A percentile compares a stretch with the other conserved stretches of the same genome.
These are phyloP conservation scores for Ustilago crameri DNA, from an alignment of 1,284 basidiomycete genomes.

Conservation along the genomic window DNA sequence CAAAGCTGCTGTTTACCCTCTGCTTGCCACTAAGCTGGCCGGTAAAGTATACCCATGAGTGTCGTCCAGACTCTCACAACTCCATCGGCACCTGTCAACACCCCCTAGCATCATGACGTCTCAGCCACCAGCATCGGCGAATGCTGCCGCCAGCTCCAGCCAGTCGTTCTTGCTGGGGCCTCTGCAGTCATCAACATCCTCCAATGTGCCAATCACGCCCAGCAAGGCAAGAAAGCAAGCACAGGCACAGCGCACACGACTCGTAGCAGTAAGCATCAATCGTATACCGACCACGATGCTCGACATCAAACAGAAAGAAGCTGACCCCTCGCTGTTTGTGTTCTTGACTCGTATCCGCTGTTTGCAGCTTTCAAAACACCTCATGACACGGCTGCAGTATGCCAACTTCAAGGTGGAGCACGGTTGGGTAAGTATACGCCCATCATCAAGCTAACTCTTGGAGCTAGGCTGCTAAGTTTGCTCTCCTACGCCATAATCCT, in stretches of 20 bases:
- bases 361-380: slow-evolving; percentile 51
- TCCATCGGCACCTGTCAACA: slow-evolving; percentile 4
- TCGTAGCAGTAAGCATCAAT: slow-evolving; percentile 44
- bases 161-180: slow-evolving; percentile 39
- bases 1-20: too few species aligned
- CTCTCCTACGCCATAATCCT: background rate
- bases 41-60: slow-evolving; percentile 10
- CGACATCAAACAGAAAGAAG: background rate
- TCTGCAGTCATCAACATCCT: slow-evolving; percentile 28
- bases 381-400: slow-evolving; percentile 61
- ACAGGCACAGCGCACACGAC: slow-evolving; percentile 45
- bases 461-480: too few species aligned
- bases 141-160: slow-evolving; percentile 19
- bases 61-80: slow-evolving; percentile 17
- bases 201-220: slow-evolving; percentile 40
- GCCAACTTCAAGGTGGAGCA: slow-evolving; percentile 66
- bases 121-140: slow-evolving; percentile 18
- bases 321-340: background rate
- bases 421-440: slow-evolving; percentile 55
- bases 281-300: background rate
- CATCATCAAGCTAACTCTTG: slow-evolving; percentile 10
- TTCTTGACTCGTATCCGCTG: background rate
- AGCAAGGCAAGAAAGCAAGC: slow-evolving; percentile 48
- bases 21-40: too few species aligned
- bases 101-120: slow-evolving; percentile 40